A percentile compares a stretch with the other conserved stretches of the same genome.
Evolutionary conservation across 345 rosid genomes (phyloP).

Genomic region (Eucalyptus curtisii): DNA sequence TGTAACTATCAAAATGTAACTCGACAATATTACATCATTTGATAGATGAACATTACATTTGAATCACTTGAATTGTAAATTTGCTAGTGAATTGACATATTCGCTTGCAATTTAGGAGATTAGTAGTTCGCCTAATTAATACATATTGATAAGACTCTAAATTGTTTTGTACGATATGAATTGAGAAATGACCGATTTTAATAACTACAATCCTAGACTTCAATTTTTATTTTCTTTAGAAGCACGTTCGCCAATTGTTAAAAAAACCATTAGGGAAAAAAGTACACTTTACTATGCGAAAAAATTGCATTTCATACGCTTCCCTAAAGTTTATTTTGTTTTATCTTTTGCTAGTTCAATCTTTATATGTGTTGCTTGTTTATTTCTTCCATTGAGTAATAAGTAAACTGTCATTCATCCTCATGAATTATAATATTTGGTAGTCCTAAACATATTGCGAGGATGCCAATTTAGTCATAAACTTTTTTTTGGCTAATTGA

Average conservation of each 20-base stretch:
- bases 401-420: not conserved
- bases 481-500: accelerated
- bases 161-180: not conserved
- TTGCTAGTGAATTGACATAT: not conserved
- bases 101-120: not conserved
- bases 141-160: not conserved
- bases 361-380: not conserved
- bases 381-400: not conserved
- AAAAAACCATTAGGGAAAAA: not conserved
- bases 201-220: not conserved
- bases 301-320: not conserved
- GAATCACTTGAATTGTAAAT: not conserved
- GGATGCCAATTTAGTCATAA: not conserved
- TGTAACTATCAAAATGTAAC: not conserved
- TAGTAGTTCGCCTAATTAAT: not conserved
- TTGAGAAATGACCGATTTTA: not conserved
- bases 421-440: not conserved
- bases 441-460: not conserved
- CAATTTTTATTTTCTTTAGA: not conserved
- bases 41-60: not conserved
- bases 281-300: not conserved
- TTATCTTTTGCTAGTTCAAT: not conserved
- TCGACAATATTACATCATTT: not conserved
- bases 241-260: not conserved
- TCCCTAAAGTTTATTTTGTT: not conserved